Conservation (phyloP, 164 flowering plant genomes). For the Vitis riparia region DNA sequence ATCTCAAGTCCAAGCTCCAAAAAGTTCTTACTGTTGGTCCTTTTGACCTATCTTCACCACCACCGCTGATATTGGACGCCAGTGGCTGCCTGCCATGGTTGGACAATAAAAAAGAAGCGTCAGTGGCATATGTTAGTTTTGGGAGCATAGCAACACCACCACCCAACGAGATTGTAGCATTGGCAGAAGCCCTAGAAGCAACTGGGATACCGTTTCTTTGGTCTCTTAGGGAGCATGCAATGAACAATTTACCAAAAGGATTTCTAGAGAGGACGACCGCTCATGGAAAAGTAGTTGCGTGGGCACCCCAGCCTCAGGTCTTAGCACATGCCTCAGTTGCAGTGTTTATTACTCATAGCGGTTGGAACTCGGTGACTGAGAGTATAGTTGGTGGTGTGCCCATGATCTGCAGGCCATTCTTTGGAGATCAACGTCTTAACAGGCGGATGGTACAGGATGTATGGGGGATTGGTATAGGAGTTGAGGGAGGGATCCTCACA, state of each 20-base stretch:
- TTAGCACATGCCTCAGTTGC: conserved; percentile 3
- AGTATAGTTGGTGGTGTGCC: conserved; percentile 16
- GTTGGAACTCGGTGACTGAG: conserved; percentile 18
- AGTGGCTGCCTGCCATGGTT: conserved; percentile 13
- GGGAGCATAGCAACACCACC: conserved; percentile 7
- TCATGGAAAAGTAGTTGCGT: conserved; percentile 8
- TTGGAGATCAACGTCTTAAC: conserved; percentile 7
- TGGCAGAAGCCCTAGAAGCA: conserved; percentile 15
- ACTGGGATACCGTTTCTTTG: conserved; percentile 11
- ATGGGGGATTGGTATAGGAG: background rate
- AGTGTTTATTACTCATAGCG: conserved; percentile 15
- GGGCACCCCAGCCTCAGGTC: conserved; percentile 17
- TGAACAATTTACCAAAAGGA: conserved; percentile 12
- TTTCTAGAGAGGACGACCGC: conserved; percentile 5
- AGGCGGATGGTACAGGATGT: background rate
- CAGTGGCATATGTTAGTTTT: conserved; percentile 14
- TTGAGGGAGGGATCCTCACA: no score
- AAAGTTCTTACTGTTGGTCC: conserved; percentile 21
- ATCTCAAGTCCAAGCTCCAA: conserved; percentile 19
- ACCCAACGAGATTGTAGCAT: conserved; percentile 6
- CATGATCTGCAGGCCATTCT: conserved; percentile 18
- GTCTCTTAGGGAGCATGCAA: conserved; percentile 8
- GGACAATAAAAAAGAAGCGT: conserved; percentile 3
- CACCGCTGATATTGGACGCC: background rate
- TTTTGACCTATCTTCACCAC: background rate